phyloP scores from a whole-genome alignment of 768 basidiomycete genomes.

The Termitomyces sp. region DNA sequence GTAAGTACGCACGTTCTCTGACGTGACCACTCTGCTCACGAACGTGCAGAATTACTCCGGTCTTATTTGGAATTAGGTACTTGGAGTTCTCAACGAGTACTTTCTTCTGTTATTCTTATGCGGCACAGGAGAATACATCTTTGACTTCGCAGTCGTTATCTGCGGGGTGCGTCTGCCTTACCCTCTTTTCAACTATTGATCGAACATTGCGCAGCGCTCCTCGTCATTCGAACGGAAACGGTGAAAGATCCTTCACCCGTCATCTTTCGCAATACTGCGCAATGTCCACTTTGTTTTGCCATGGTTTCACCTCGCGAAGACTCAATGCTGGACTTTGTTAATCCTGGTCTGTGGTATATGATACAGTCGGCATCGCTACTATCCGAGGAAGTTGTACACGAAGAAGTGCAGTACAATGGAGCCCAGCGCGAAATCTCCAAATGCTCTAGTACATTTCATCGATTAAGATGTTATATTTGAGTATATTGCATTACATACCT shows the following conservation, averaged over 20 bases:
- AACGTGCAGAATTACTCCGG: conserved; percentile 55
- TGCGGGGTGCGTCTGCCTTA: conserved; percentile 58
- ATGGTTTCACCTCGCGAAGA: not conserved
- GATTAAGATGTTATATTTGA: not conserved
- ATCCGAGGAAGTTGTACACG: conserved; percentile 98
- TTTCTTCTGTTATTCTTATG: conserved; percentile 2
- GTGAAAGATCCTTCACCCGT: conserved; percentile 8
- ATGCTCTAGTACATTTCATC: conserved; percentile 61
- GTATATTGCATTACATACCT: conserved; percentile 47
- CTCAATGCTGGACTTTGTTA: not conserved
- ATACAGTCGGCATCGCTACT: conserved; percentile 14
- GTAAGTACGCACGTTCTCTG: conserved; percentile 42
- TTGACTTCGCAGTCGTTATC: conserved; percentile 83
- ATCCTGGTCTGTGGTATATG: conserved; percentile 11
- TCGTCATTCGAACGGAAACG: conserved; percentile 66
- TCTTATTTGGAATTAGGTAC: conserved; percentile 80
- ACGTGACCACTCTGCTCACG: not conserved
- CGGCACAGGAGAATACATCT: conserved; percentile 73
- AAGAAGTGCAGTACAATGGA: conserved; percentile 97
- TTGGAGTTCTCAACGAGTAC: not conserved
- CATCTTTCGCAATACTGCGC: not conserved
- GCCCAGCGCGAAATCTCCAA: conserved; percentile 94
- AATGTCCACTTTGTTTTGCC: not conserved
- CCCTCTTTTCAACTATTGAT: not conserved
- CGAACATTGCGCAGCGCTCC: conserved; percentile 48